Conservation (phyloP, 805 yeast genomes). For the Candida ortonii region DNA sequence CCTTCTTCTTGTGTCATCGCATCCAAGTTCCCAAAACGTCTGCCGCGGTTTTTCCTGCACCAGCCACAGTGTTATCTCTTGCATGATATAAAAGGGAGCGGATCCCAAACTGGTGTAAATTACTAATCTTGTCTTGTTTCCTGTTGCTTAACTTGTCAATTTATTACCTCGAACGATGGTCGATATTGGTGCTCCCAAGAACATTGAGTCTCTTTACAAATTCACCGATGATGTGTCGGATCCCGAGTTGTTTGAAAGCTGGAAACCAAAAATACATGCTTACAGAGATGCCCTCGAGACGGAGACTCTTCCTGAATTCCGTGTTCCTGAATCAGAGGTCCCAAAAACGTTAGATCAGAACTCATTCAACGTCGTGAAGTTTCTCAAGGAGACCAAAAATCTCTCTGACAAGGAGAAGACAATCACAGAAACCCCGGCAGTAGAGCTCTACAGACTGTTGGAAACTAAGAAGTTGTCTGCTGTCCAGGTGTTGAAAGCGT, state of each 20-base stretch:
- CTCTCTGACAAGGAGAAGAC: conserved; percentile 36
- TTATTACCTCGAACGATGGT: conserved; percentile 16
- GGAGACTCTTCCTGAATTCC: conserved; percentile 26
- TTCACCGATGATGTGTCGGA: conserved; percentile 34
- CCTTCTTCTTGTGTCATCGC: too few relatives aligned
- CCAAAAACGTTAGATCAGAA: conserved; percentile 35
- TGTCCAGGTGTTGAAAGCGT: conserved; percentile 55
- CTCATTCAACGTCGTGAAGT: conserved; percentile 37
- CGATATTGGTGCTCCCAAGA: conserved; percentile 27
- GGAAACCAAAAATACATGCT: conserved; percentile 46
- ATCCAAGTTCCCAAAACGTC: too few relatives aligned
- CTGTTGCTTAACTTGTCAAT: neutral
- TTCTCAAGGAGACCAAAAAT: conserved; percentile 32
- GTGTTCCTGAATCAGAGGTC: conserved; percentile 31
- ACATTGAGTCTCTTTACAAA: conserved; percentile 29
- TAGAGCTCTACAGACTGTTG: conserved; percentile 41
- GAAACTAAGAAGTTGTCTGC: conserved; percentile 47
- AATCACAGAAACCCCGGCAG: conserved; percentile 45
- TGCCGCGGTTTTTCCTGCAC: too few relatives aligned
- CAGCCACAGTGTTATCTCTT: too few relatives aligned
- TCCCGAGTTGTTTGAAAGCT: conserved; percentile 40
- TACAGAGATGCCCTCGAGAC: conserved; percentile 34
- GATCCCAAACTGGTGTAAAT: too few relatives aligned
- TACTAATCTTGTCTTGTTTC: too few relatives aligned
- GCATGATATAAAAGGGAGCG: too few relatives aligned